A percentile compares a stretch with the other conserved stretches of the same genome.
Evolutionary conservation across 306 rosid species (phyloP).

Genomic region (Clitoria ternatea): DNA sequence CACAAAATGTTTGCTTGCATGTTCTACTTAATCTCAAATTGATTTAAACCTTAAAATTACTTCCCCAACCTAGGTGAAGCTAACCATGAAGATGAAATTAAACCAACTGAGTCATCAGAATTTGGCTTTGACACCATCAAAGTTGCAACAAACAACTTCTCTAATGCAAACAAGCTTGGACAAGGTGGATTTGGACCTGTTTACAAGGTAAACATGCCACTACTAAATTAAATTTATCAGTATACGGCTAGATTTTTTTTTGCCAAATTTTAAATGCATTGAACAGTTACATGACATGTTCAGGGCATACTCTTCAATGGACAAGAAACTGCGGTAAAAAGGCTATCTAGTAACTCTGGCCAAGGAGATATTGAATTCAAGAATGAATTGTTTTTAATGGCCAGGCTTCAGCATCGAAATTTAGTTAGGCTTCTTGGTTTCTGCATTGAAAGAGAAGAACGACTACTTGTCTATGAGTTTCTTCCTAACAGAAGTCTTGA

Average conservation of each 20-base stretch:
- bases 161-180: slow-evolving; percentile 48
- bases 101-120: slow-evolving; percentile 9
- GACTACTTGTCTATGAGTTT: slow-evolving; percentile 51
- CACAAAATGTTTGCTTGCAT: neutral
- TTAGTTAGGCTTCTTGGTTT: slow-evolving; percentile 51
- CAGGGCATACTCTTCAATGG: slow-evolving; percentile 37
- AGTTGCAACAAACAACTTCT: slow-evolving; percentile 39
- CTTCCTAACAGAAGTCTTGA: slow-evolving; percentile 49
- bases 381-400: slow-evolving; percentile 43
- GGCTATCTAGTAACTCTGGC: slow-evolving; percentile 29
- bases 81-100: slow-evolving; percentile 7
- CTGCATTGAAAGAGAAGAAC: slow-evolving; percentile 40
- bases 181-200: slow-evolving; percentile 61
- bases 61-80: neutral
- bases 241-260: neutral
- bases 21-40: neutral
- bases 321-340: slow-evolving; percentile 42
- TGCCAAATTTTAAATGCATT: neutral
- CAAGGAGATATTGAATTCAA: slow-evolving; percentile 53
- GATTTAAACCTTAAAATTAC: neutral
- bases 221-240: neutral
- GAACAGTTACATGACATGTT: neutral
- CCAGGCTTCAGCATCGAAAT: slow-evolving; percentile 52
- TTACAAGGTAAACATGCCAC: slow-evolving; percentile 38
- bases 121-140: slow-evolving; percentile 30